A percentile compares a stretch with the other conserved stretches of the same genome.
These are phyloP conservation scores for Colletotrichum sidae DNA, from an alignment of 2,329 filamentous ascomycete species.

Conservation along the genomic window DNA sequence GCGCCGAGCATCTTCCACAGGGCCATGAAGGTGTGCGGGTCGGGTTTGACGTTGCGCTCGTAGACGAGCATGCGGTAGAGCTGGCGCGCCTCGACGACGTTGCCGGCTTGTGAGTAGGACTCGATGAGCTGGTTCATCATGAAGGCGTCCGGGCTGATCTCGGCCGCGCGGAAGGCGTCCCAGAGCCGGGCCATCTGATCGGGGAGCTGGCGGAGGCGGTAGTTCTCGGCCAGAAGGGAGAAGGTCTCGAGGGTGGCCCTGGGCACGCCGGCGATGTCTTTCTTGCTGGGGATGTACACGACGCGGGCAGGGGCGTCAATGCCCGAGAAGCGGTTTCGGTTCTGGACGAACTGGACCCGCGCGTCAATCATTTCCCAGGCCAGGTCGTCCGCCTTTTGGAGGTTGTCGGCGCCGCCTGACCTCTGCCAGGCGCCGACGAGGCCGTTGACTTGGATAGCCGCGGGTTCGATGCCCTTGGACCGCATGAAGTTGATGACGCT, in stretches of 20 bases:
- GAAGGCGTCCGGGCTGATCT: slow-evolving; percentile 76
- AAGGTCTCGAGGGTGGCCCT: slow-evolving; percentile 83
- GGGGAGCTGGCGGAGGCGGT: slow-evolving; percentile 71
- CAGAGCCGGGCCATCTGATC: slow-evolving; percentile 70
- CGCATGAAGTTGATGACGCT: slow-evolving; percentile 83
- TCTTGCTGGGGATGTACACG: slow-evolving; percentile 33
- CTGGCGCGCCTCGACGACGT: slow-evolving; percentile 63
- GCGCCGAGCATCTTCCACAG: slow-evolving; percentile 71
- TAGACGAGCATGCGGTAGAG: slow-evolving; percentile 67
- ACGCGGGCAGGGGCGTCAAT: slow-evolving; percentile 44
- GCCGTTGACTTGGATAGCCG: slow-evolving; percentile 83
- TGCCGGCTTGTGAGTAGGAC: slow-evolving; percentile 70
- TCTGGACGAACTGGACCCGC: slow-evolving; percentile 72
- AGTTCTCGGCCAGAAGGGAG: slow-evolving; percentile 78
- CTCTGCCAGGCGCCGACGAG: slow-evolving; percentile 84
- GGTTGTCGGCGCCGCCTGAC: slow-evolving; percentile 63
- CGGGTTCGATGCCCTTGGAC: slow-evolving; percentile 73
- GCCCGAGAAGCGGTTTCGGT: slow-evolving; percentile 50
- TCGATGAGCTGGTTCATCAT: slow-evolving; percentile 85
- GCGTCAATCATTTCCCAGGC: slow-evolving; percentile 83
- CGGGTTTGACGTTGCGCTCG: slow-evolving; percentile 64
- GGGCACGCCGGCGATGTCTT: slow-evolving; percentile 51
- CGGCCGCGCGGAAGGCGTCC: slow-evolving; percentile 70
- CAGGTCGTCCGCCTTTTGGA: slow-evolving; percentile 73
- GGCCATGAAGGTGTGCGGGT: slow-evolving; percentile 75